Conservation (phyloP, 352 stramenopile genomes). For the Aphanomyces invadans region DNA sequence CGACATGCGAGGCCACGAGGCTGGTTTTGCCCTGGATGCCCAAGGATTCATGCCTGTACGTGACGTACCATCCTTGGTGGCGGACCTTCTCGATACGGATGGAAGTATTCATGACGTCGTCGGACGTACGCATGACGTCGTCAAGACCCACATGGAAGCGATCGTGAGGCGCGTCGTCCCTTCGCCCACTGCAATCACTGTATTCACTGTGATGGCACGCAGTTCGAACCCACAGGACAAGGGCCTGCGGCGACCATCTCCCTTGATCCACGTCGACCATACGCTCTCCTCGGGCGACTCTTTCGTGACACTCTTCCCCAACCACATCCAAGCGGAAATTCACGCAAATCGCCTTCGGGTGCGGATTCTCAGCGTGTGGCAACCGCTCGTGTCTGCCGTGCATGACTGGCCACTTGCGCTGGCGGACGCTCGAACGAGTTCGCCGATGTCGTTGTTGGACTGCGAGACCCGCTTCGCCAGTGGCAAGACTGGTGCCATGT, state of each 20-base stretch:
- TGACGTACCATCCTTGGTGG: not conserved
- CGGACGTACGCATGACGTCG: not conserved
- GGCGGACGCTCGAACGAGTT: slow-evolving; percentile 2
- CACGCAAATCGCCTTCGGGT: not conserved
- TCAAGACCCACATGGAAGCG: slow-evolving; percentile 5
- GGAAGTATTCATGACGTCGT: not conserved
- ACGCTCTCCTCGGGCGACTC: not conserved
- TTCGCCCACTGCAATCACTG: not conserved
- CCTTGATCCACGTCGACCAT: slow-evolving; percentile 23
- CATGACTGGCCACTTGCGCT: slow-evolving; percentile 15
- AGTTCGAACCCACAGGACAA: not conserved
- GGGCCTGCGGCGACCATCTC: slow-evolving; percentile 7
- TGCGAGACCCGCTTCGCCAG: slow-evolving; percentile 2
- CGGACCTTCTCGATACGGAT: slow-evolving; percentile 1
- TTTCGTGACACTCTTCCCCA: not conserved
- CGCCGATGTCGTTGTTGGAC: not conserved
- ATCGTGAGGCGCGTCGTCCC: not conserved
- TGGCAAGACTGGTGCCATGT: not conserved
- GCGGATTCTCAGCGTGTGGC: slow-evolving; percentile 21
- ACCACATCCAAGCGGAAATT: not conserved
- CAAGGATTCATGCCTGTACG: slow-evolving; percentile 11
- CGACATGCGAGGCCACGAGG: slow-evolving; percentile 17
- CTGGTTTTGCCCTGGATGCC: not conserved
- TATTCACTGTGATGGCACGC: slow-evolving; percentile 13
- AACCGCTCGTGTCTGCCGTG: slow-evolving; percentile 11